phyloP scores from a whole-genome alignment of 148 eudicot species.

The Vaccinium vitisidaea region DNA sequence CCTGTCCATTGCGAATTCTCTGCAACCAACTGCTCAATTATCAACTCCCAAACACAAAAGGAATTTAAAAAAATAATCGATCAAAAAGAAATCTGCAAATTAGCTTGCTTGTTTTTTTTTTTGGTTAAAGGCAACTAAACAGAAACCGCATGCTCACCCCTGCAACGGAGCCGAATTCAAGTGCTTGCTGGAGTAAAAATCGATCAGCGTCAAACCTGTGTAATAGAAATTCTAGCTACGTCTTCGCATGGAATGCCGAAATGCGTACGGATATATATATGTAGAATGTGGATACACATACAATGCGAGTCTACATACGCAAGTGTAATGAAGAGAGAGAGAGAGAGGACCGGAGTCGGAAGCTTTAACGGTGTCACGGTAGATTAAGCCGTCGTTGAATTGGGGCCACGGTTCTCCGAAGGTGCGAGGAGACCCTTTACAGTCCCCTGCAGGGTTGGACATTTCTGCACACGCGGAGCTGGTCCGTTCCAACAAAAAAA shows the following conservation, averaged over 20 bases:
- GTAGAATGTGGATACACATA: background rate
- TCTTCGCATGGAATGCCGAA: background rate
- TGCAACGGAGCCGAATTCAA: slow-evolving; percentile 71
- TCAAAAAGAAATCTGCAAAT: background rate
- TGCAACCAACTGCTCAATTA: slow-evolving; percentile 73
- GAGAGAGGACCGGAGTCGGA: slow-evolving; percentile 48
- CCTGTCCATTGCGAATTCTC: slow-evolving; percentile 78
- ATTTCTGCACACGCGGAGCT: background rate
- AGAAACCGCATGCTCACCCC: slow-evolving; percentile 42
- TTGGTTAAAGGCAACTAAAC: background rate
- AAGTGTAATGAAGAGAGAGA: background rate
- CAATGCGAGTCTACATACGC: background rate
- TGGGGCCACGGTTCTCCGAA: slow-evolving; percentile 85
- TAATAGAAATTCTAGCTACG: background rate
- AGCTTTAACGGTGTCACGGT: slow-evolving; percentile 50
- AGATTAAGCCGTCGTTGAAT: slow-evolving; percentile 60
- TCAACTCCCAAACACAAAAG: slow-evolving; percentile 16
- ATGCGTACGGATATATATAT: background rate
- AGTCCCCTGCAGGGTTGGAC: background rate
- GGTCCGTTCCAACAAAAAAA: too few species aligned
- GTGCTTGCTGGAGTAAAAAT: slow-evolving; percentile 70
- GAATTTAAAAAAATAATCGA: background rate
- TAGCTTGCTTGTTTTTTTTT: background rate
- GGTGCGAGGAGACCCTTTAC: background rate
- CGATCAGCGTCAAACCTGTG: slow-evolving; percentile 59